These are phyloP conservation scores for Nicotiana undulata DNA, from an alignment of 257 asterid genomes.

Conservation along the genomic window DNA sequence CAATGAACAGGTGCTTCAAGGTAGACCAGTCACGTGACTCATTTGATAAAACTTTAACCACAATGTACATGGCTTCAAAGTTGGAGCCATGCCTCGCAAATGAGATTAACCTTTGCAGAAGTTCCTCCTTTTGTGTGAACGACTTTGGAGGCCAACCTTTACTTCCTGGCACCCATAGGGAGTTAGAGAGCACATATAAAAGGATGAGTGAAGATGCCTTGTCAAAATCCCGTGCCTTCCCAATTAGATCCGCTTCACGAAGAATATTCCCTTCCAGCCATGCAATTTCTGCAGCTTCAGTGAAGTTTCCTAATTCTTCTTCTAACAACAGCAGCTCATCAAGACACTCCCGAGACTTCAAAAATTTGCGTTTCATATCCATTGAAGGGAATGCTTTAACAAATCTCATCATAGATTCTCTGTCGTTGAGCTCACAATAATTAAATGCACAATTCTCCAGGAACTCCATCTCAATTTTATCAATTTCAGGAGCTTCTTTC, in stretches of 20 bases:
- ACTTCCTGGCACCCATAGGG: constrained; percentile 36
- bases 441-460: constrained; percentile 33
- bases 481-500: constrained; percentile 14
- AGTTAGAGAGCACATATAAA: constrained; percentile 23
- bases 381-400: constrained; percentile 38
- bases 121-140: constrained; percentile 26
- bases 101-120: constrained; percentile 27
- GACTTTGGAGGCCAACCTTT: constrained; percentile 53
- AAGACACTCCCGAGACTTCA: constrained; percentile 34
- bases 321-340: constrained; percentile 42
- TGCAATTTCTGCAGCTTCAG: constrained; percentile 49
- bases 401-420: constrained; percentile 32
- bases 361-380: constrained; percentile 35
- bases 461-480: constrained; percentile 34
- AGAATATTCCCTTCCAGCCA: constrained; percentile 30
- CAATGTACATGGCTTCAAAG: constrained; percentile 20
- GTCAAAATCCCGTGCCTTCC: constrained; percentile 19
- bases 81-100: constrained; percentile 26
- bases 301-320: constrained; percentile 44
- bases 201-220: constrained; percentile 29
- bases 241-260: constrained; percentile 33
- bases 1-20: constrained; percentile 20
- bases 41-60: constrained; percentile 25
- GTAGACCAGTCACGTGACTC: constrained; percentile 21
- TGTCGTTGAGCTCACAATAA: constrained; percentile 24